Conservation (phyloP, 495 filamentous ascomycete genomes). For the Aspergillus conjunctus region DNA sequence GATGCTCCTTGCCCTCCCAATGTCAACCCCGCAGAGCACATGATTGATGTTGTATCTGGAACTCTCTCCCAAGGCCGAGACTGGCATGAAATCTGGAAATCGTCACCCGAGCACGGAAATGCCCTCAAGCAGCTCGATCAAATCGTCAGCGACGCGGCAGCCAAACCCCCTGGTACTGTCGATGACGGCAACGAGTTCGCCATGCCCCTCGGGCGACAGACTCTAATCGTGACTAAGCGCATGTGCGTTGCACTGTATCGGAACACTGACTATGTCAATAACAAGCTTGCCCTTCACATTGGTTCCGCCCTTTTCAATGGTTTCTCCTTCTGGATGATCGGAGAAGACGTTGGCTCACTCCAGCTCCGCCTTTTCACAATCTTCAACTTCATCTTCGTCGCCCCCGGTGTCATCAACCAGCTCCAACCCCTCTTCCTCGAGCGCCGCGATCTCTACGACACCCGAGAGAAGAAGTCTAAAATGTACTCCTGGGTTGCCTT, state of each 20-base stretch:
- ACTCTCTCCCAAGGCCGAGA: slow-evolving; percentile 44
- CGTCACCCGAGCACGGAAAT: slow-evolving; percentile 51
- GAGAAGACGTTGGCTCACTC: slow-evolving; percentile 31
- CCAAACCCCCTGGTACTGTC: slow-evolving; percentile 36
- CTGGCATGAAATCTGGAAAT: slow-evolving; percentile 67
- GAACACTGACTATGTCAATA: slow-evolving; percentile 64
- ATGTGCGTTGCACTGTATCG: slow-evolving; percentile 63
- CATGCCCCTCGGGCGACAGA: slow-evolving; percentile 58
- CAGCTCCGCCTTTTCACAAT: slow-evolving; percentile 48
- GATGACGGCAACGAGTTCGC: slow-evolving; percentile 57
- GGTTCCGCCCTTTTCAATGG: slow-evolving; percentile 46
- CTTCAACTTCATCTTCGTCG: slow-evolving; percentile 57
- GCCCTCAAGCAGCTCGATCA: slow-evolving; percentile 55
- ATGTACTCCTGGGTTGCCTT: slow-evolving; percentile 61
- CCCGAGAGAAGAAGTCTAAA: slow-evolving; percentile 54
- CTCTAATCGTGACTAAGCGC: slow-evolving; percentile 57
- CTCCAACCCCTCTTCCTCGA: slow-evolving; percentile 58
- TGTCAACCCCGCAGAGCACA: slow-evolving; percentile 86
- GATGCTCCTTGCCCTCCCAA: slow-evolving; percentile 71
- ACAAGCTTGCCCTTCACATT: slow-evolving; percentile 55
- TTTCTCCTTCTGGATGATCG: slow-evolving; percentile 49
- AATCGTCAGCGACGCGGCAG: slow-evolving; percentile 50
- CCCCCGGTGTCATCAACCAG: slow-evolving; percentile 53
- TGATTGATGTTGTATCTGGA: slow-evolving; percentile 77
- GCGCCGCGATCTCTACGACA: slow-evolving; percentile 55